Percentiles rank a stretch among this genome's conserved stretches.
These are phyloP conservation scores for Gnaphalium uliginosum DNA, from an alignment of 129 eudicot genomes.

Conservation along the genomic window DNA sequence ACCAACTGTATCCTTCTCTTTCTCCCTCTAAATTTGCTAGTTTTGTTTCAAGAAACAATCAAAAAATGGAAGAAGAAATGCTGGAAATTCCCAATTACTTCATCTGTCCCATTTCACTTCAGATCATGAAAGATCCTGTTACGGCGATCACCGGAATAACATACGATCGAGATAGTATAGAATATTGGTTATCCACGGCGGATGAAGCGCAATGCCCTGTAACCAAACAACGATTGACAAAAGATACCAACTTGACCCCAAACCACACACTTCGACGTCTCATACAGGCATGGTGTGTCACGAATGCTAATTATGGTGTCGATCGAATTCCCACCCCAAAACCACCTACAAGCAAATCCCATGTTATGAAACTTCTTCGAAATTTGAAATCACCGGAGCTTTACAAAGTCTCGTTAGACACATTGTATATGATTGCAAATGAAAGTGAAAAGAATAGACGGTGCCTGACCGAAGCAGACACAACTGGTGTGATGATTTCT, in stretches of 20 bases:
- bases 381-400: constrained; percentile 39
- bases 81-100: constrained; percentile 64
- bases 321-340: constrained; percentile 83
- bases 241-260: constrained; percentile 64
- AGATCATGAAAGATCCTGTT: constrained; percentile 90
- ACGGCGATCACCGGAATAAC: constrained; percentile 82
- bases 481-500: constrained; percentile 38
- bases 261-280: constrained; percentile 80
- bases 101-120: constrained; percentile 84
- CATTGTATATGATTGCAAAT: constrained; percentile 37
- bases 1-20: not conserved
- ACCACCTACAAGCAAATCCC: constrained; percentile 43
- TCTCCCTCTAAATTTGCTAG: not conserved
- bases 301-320: constrained; percentile 51
- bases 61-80: constrained; percentile 45
- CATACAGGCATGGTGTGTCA: constrained; percentile 83
- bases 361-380: constrained; percentile 49
- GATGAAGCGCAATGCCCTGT: constrained; percentile 54
- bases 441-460: constrained; percentile 46
- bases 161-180: constrained; percentile 73
- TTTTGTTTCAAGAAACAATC: constrained; percentile 10
- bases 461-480: constrained; percentile 52
- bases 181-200: constrained; percentile 62
- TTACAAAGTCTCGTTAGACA: constrained; percentile 31
- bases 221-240: constrained; percentile 57